Evolutionary conservation across 2,329 filamentous ascomycete species (phyloP), one percentile per base, ranked within the genome.

Genomic region (Penicillium verrucosum): DNA sequence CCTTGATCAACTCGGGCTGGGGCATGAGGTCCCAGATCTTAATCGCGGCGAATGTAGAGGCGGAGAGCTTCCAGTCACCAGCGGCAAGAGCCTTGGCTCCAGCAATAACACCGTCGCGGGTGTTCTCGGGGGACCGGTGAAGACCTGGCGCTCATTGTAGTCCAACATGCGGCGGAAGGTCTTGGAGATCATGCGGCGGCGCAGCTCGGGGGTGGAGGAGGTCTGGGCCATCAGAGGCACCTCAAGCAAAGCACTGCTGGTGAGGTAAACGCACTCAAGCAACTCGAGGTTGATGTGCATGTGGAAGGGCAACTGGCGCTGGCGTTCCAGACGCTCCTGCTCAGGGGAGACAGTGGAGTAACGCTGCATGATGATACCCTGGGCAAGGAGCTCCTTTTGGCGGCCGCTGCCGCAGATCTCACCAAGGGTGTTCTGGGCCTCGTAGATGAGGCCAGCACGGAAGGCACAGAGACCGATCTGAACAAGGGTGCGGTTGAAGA

Each of bases 271-370:
- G 72, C 94, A 97, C 81, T 99, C 94, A 38, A 99, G 85, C 54
- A 99, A 85, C 77, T 99, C 94, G 51, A 99, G 85, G 82, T 99
- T 99, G 82, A 99, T 99, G 84, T 99, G 94, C 92, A 99, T 97
- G 82, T 99, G 94, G 87, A 99, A 99, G 37, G 94, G 94, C 65
- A 99, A 85, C 80, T 99, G 94, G 69, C 94, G 88, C 80, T 97
- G 93, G 74, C 94, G 90, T 81, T 99, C 94, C 38, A 97, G 84
- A 65, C 93, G 90, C 81, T 99, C 94, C 78, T 99, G 94, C 78
- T 99, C 94, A 18, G 94, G 94, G 36, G 92, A 94, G 60, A 99
- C 94, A 71, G 96, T 92, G 69, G 86, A 93, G 80, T 92, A 99
- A 67, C 94, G 86, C 81, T 99, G 94, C 75, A 99, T 94, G 82